Evolutionary conservation across 1,139 yeast species (phyloP), one percentile per base, ranked within the genome.

Genomic region (Wickerhamomyces sp.): DNA sequence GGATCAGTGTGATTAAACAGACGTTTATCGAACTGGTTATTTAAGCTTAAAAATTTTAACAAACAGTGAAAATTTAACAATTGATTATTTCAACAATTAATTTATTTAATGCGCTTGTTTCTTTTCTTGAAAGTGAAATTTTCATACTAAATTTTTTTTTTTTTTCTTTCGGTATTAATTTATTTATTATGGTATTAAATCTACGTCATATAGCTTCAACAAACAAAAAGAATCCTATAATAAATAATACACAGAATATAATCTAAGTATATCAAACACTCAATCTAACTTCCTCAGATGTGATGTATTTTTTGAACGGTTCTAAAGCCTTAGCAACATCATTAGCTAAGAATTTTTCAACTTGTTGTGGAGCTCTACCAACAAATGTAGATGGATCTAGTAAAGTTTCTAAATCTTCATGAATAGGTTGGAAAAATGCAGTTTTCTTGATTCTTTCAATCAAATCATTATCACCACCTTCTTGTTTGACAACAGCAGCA

Each of bases 331-430:
- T 72, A 47, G 83, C 84, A 49, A 94, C 98, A 53, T 91, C 95
- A 49, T 78, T 79, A 51, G 80, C 78, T 58, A 93, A 84, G 63
- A 93, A 93, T 71, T 91, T 91, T 66, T 87, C 96, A 48, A 96
- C 89, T 73, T 93, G 99, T 70, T 91, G 86, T 41, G 99, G 98
- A 49, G 99, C 99, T 69, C 99, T 87, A 58, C 99, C 99, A 43
- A 91, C 95, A 66, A 93, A 93, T 34, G 99, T 93, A 27, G 84
- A 73, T 52, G 99, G 98, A 60, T 93, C 91, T 62, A 93, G 78
- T 60, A 93, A 77, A 26, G 68, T 56, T 55, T 87, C 96, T 63
- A 93, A 77, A 44, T 93, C 89, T 51, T 64, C 70, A 88, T 95
- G 87, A 58, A 93, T 85, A 49, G 99, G 99, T 65, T 81, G 73